These are phyloP conservation scores for Cucurbita ficifolia DNA, from an alignment of 306 rosid species.

Conservation along the genomic window DNA sequence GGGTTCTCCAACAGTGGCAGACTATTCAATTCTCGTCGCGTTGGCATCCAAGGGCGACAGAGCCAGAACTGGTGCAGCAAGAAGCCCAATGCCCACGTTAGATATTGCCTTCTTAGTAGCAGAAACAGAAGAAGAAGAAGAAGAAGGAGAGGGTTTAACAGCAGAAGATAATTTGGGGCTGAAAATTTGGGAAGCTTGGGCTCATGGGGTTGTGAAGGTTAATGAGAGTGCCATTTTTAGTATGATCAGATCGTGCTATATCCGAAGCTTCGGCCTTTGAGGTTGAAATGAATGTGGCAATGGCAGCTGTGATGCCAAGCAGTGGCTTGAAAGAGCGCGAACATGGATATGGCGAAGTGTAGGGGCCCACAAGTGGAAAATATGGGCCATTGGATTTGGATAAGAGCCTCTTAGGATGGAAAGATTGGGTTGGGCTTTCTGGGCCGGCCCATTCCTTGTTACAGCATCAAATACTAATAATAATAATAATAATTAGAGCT, in stretches of 20 bases:
- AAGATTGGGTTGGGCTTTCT: not conserved
- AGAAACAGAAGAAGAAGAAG: constrained; percentile 14
- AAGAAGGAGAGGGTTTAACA: constrained; percentile 3
- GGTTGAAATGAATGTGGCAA: not conserved
- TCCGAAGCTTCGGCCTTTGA: not conserved
- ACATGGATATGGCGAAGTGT: not conserved
- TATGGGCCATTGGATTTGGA: not conserved
- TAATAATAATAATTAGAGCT: too few relatives aligned
- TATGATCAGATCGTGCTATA: not conserved
- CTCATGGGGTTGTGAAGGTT: constrained; percentile 17
- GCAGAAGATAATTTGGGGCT: constrained; percentile 6
- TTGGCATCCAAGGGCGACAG: constrained; percentile 57
- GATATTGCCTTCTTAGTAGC: constrained; percentile 16
- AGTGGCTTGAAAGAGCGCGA: not conserved
- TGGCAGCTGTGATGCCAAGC: not conserved
- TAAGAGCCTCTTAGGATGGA: not conserved
- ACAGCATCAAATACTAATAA: too few relatives aligned
- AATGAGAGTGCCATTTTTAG: constrained; percentile 47
- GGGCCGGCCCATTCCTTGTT: too few relatives aligned
- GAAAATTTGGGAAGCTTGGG: constrained; percentile 4
- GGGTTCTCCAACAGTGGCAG: constrained; percentile 81
- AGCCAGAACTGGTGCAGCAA: constrained; percentile 49
- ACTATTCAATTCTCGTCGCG: constrained; percentile 83
- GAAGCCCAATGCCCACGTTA: constrained; percentile 44
- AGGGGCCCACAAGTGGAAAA: not conserved